Conservation (phyloP, 2,329 filamentous ascomycete species). For the Ilyonectria robusta region DNA sequence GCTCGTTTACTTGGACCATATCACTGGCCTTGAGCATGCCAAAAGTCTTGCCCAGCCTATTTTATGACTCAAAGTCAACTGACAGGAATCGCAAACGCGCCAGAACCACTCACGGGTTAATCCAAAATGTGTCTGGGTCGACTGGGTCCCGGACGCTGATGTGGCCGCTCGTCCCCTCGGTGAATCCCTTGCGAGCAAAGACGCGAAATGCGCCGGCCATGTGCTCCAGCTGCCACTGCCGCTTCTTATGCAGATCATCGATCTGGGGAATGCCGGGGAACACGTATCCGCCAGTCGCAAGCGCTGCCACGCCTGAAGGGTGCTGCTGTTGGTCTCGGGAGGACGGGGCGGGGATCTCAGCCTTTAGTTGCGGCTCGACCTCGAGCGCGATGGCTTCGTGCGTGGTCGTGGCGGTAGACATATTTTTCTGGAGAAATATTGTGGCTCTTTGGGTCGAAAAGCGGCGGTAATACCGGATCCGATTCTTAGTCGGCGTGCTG, state of each 20-base stretch:
- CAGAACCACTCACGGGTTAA: slow-evolving; percentile 41
- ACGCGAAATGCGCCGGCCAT: slow-evolving; percentile 61
- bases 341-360: not conserved
- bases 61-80: not conserved
- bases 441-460: not conserved
- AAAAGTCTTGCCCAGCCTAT: slow-evolving; percentile 60
- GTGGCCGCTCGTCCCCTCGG: slow-evolving; percentile 74
- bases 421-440: not conserved
- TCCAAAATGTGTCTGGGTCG: slow-evolving; percentile 71
- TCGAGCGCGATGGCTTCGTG: not conserved
- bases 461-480: not conserved
- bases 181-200: slow-evolving; percentile 61
- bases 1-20: slow-evolving; percentile 71
- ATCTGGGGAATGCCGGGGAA: slow-evolving; percentile 69
- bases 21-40: slow-evolving; percentile 71
- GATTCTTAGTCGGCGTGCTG: not conserved
- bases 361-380: not conserved
- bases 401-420: not conserved
- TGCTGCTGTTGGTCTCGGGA: not conserved
- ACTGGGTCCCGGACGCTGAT: slow-evolving; percentile 75
- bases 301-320: not conserved
- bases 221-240: slow-evolving; percentile 52
- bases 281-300: slow-evolving; percentile 38
- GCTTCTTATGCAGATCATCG: slow-evolving; percentile 57
- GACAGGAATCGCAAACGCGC: not conserved